Base-by-base conservation (phyloP, 192 early-diverging fungal species). In the Radiomyces spectabilis region DNA sequence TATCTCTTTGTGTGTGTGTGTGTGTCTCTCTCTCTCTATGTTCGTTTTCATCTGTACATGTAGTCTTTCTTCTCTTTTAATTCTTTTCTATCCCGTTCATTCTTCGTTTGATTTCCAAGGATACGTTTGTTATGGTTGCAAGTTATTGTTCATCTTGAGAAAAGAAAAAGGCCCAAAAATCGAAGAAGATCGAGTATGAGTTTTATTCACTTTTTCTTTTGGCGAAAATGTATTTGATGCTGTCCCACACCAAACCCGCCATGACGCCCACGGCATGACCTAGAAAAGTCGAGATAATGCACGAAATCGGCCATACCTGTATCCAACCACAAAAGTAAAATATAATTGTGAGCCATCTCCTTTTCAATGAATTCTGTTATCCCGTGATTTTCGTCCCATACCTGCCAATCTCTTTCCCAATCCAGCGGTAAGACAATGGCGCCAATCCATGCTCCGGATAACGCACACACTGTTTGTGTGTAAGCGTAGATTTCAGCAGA, bases 371-470 rank as follows among this genome's bases (percentile, higher is more conserved):
- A 18, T 27, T 27, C 16, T 8, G 4, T 42, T 42, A 5, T 10
- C 41, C 16, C 16, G 13, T n/a, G 18, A 41, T 39, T 30, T 9
- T 37, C 32, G 5, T 5, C 10, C 21, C 56, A 41, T 29, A 63
- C 69, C 51, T 78, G 76, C 76, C 76, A 78, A 19, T 74, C 66
- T 35, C 72, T 49, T 48, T 78, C 76, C 76, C 76, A 78, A 55
- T 78, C 76, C 58, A 78, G 47, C 1, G 76, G 76, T 41, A 78
- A 66, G 25, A 78, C 76, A 52, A 78, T 65, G 24, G 76, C 70
- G 4, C 76, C 76, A 15, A 78, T 56, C 76, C 76, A 78, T 22
- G 76, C 72, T 18, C 76, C 76, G 43, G 72, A 66, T 22, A 77
- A 59, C 1, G 66, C 41, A 53, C 64, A 68, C 25, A 77, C 55